Base-by-base conservation (phyloP, 805 yeast species). In the Schizosaccharomyces octosporus region DNA sequence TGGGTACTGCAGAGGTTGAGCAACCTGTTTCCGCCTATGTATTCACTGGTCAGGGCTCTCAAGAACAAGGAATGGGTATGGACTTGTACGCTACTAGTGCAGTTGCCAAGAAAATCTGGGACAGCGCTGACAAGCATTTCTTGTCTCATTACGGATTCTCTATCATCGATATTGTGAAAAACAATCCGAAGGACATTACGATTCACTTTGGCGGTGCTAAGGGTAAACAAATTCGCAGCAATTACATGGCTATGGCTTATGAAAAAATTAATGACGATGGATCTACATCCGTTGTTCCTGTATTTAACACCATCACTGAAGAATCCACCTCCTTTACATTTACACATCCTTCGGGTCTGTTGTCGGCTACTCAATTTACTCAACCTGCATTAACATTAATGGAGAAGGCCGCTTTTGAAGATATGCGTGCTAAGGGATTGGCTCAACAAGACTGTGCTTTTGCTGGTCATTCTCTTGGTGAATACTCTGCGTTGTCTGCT, bases 41-140 rank as follows among this genome's bases (percentile, higher is more conserved):
- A 63, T 93, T 94, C 76, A 93, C 99, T 66, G 99, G 98, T 71
- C 99, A 93, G 79, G 99, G 99, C 73, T 90, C 98, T 64, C 99
- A 93, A 76, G 98, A 94, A 74, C 98, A 94, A 78, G 97, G 97
- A 72, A 93, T 93, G 99, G 98, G 99, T 79, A 93, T 93, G 99
- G 98, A 93, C 73, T 80, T 93, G 71, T 93, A 93, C 74, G 83
- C 82, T 66, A 79, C 85, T 54, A 85, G 95, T 60, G 88, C 81
- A 39, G 96, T 93, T 72, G 98, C 99, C 61, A 82, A 82, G 69
- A 81, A 81, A 65, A 97, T 93, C 65, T 93, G 99, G 98, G 97
- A 93, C 73, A 85, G 87, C 72, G 99, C 99, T 64, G 98, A 93
- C 72, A 72, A 74, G 63, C 98, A 94, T 74, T 93, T 94, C 78